Evolutionary conservation across 192 early-diverging fungal genomes (phyloP), one percentile per base, ranked within the genome.

Genomic region (Coemansia sp.): DNA sequence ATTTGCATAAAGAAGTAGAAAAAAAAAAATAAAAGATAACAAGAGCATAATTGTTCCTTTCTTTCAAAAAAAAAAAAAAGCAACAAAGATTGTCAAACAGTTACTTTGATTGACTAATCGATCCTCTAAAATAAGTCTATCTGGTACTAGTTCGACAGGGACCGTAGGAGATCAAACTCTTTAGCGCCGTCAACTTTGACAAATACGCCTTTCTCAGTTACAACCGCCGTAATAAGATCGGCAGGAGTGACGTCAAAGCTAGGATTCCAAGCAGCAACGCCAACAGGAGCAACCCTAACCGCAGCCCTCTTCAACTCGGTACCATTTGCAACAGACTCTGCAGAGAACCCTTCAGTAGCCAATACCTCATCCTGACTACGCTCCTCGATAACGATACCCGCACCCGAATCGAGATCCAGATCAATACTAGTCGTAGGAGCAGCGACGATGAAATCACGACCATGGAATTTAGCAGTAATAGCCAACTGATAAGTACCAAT

Each of bases 401-500:
- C 76, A 8, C 97, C 97, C 9, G 72, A 83, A 1, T 66, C 51
- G 8, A 91, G 88, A 3, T 75, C 77, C 70, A 98, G 77, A 86
- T 99, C 97, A 54, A 99, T 90, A 2, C 93, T 93, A 3, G 96
- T 97, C 0, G 89, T 86, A 7, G 97, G 97, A 0, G 97, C 97
- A n/a, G 97, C 97, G 1, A 99, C 97, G 60, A 99, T 92, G 71
- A 99, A 98, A 22, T 86, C 87, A 6, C 96, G 87, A 18, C 86
- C 86, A 75, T 98, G 95, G 78, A 90, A 88, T 51, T 85, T 86
- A 11, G 97, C 97, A 9, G 92, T 85, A 68, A 99, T 96, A 24
- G 97, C 96, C 55, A 99, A 80, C 74, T 99, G 97, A 67, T 98
- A 99, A 7, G 97, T 99, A 15, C 97, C 97, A 67, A 99, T 98